Evolutionary conservation across 139 green algal species (phyloP), one percentile per base, ranked within the genome.

Genomic region (Volvox africanus): DNA sequence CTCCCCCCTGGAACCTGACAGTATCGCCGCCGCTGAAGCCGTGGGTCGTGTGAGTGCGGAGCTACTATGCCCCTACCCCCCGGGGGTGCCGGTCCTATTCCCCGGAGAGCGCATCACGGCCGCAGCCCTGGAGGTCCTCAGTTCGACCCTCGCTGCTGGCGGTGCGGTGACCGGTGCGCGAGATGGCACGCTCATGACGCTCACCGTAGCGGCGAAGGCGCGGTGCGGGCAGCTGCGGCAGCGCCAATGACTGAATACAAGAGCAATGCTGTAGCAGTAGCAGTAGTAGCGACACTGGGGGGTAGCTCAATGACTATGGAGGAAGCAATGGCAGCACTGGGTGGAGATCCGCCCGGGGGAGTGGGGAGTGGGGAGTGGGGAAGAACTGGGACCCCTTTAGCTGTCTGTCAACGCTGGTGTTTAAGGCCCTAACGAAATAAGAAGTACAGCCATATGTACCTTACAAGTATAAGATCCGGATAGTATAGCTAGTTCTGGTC

Each of bases 1-100:
- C 44, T 55, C 65, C 65, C 24, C 5, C 5, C 5, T 73, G 21
- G 21, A 24, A 73, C 65, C 65, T 12, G 21, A 26, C 87, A 91
- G 87, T 5, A 75, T 91, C 50, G 22, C 87, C 17, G 61, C 76
- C 32, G 87, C 21, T 28, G 32, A 62, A 16, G 92, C 92, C 19
- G 80, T 89, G 35, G 94, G 94, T 11, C 65, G 84, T 2, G 91
- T 97, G n/a, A 94, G 89, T 24, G 97, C 96, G 21, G 97, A 99
- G 92, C 91, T 98, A 69, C 68, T 99, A 83, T 97, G 95, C 85
- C 97, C 97, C 11, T 99, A 99, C 88, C 97, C 97, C 1, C 97
- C 97, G 0, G 97, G 97, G 19, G 96, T 99, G 33, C 97, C 97
- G 21, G 79, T 95, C 14, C 36, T 97, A 32, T 88, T 97, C 26